Conservation (phyloP, 192 early-diverging fungal species). For the Backusella tuberculispora region DNA sequence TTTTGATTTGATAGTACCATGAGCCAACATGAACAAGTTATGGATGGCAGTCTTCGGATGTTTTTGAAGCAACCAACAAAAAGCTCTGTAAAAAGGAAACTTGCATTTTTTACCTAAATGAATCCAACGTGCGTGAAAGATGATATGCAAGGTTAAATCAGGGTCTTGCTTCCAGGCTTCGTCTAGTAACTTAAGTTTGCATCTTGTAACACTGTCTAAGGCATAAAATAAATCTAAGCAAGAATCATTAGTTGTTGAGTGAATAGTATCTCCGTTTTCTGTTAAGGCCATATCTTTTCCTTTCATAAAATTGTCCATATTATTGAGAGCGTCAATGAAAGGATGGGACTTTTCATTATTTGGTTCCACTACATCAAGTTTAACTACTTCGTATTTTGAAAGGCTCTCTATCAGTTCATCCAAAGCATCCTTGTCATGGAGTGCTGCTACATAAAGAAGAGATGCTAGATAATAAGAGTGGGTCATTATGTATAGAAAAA, state of each 20-base stretch:
- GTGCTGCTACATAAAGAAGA: conserved; percentile 22
- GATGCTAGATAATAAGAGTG: conserved; percentile 11
- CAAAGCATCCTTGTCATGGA: conserved; percentile 16
- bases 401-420: background rate
- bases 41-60: conserved; percentile 42
- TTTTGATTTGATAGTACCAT: conserved; percentile 18
- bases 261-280: conserved; percentile 37
- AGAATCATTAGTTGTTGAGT: conserved; percentile 29
- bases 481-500: background rate
- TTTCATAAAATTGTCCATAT: background rate
- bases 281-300: conserved; percentile 32
- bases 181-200: background rate
- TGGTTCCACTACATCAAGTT: background rate
- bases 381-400: background rate
- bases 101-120: conserved; percentile 40
- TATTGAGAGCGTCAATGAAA: conserved; percentile 8
- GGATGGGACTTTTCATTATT: background rate
- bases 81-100: conserved; percentile 30
- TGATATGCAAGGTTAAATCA: conserved; percentile 38
- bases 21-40: conserved; percentile 36
- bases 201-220: background rate
- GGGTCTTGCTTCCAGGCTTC: conserved; percentile 34
- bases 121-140: conserved; percentile 45
- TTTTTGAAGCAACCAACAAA: conserved; percentile 41
- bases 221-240: conserved; percentile 44